Evolutionary conservation across 768 basidiomycete genomes (phyloP), one percentile per base, ranked within the genome.

Genomic region (Lentinula detonsa): DNA sequence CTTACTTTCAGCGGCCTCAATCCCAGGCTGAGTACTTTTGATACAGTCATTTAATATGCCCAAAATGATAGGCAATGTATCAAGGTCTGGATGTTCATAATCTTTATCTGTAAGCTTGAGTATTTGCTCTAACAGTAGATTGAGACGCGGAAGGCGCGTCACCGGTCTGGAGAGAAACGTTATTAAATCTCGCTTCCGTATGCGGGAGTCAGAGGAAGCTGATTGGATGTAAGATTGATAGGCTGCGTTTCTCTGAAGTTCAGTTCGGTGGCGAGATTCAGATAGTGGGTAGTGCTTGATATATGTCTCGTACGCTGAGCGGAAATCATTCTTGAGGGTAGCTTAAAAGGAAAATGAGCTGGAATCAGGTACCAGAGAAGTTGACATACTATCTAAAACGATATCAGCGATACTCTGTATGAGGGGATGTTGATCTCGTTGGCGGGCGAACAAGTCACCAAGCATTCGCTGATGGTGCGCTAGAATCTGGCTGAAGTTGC

Each of bases 211-310:
- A 48, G 77, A 76, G 2, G 84, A 79, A 40, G 83, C 82, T 31
- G 78, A 78, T 66, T 86, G 81, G 33, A 91, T 75, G 66, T 93
- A 92, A 18, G 73, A 70, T 61, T 82, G 81, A 69, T 95, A 96
- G 2, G 72, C 73, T 10, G 78, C 74, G 70, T 93, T 95, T 33
- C 76, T 77, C 59, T 81, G 85, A 46, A 90, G 78, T 68, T 95
- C 91, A 34, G 85, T 82, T 56, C 89, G 87, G 66, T 95, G 91
- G 28, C 79, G 80, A 9, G 90, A 90, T 68, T 95, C 91, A 1
- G 94, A 84, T 49, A 95, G 77, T 3, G 93, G 93, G 63, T 94
- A 95, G 63, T 93, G 86, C 68, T 93, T 90, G 73, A 94, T 90
- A 71, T 94, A 94, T 0, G 78, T 77, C 64, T 93, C 92, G 63